Evolutionary conservation across 1,284 basidiomycete genomes (phyloP).

Genomic region (Bjerkandera adusta): DNA sequence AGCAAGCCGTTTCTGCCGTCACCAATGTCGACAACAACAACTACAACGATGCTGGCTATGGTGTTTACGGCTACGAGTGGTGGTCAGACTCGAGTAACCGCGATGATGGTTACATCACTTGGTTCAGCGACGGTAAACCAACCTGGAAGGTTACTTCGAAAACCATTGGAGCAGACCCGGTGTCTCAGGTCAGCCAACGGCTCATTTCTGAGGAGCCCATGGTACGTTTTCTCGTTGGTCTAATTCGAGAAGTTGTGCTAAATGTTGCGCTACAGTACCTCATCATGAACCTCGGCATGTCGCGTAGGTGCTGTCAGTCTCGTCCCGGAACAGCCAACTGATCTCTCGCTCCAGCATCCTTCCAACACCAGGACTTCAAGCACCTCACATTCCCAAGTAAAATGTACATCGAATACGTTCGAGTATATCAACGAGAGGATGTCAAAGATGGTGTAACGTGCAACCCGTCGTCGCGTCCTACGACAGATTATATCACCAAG

Average conservation of each 20-base stretch:
- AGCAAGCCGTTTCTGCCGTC: constrained; percentile 76
- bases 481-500: constrained; percentile 41
- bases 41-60: constrained; percentile 54
- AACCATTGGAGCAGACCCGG: constrained; percentile 58
- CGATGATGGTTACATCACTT: constrained; percentile 68
- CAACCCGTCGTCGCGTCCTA: constrained; percentile 62
- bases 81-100: constrained; percentile 65
- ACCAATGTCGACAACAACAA: constrained; percentile 50
- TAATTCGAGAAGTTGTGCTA: background rate
- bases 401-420: constrained; percentile 78
- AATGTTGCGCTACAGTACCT: constrained; percentile 50
- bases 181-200: constrained; percentile 52
- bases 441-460: constrained; percentile 58
- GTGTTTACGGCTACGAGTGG: constrained; percentile 72
- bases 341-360: constrained; percentile 38
- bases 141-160: constrained; percentile 67
- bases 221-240: constrained; percentile 37
- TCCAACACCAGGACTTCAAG: constrained; percentile 67
- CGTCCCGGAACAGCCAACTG: constrained; percentile 13
- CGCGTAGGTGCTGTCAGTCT: constrained; percentile 44
- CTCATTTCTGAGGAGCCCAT: constrained; percentile 80
- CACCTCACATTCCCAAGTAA: constrained; percentile 63
- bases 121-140: constrained; percentile 59
- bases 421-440: constrained; percentile 71
- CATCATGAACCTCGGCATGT: constrained; percentile 73